These are phyloP conservation scores for Immersiella caudata DNA, from an alignment of 495 filamentous ascomycete genomes.

Conservation along the genomic window DNA sequence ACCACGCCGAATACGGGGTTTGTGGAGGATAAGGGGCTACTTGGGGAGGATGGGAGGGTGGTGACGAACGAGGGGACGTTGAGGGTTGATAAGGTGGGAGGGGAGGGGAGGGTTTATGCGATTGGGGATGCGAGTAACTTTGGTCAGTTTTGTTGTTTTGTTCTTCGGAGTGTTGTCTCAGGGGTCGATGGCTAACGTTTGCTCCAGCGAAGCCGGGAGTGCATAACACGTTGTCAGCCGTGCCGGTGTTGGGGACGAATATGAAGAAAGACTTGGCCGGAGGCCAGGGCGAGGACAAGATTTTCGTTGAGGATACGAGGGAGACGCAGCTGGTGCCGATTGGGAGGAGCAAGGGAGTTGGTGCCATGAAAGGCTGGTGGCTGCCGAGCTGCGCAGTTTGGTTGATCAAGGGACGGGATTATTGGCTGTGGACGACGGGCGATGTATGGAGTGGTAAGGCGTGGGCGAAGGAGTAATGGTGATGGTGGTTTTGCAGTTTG, in stretches of 20 bases:
- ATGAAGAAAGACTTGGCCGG: conserved; percentile 37
- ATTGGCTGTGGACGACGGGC: conserved; percentile 56
- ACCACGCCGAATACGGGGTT: conserved; percentile 44
- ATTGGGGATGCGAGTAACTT: conserved; percentile 40
- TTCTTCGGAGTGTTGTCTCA: no score
- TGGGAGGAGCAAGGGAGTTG: conserved; percentile 55
- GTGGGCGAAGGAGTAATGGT: conserved; percentile 56
- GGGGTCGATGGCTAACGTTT: no score
- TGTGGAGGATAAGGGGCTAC: conserved; percentile 26
- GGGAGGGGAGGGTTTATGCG: conserved; percentile 35
- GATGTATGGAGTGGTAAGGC: conserved; percentile 55
- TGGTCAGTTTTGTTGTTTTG: no score
- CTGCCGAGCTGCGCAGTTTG: conserved; percentile 60
- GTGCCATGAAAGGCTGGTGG: conserved; percentile 54
- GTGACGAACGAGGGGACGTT: conserved; percentile 39
- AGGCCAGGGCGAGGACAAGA: conserved; percentile 25
- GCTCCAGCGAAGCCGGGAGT: conserved; percentile 37
- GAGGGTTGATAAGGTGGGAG: conserved; percentile 32
- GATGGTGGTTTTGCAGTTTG: conserved; percentile 16
- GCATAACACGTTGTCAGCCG: conserved; percentile 30
- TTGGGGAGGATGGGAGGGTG: conserved; percentile 35
- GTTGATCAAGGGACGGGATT: conserved; percentile 65
- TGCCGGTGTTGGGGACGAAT: conserved; percentile 39
- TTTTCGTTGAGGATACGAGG: conserved; percentile 44
- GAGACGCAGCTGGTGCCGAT: conserved; percentile 59